Evolutionary conservation across 441 rosid genomes (phyloP).

Genomic region (Breynia disticha): DNA sequence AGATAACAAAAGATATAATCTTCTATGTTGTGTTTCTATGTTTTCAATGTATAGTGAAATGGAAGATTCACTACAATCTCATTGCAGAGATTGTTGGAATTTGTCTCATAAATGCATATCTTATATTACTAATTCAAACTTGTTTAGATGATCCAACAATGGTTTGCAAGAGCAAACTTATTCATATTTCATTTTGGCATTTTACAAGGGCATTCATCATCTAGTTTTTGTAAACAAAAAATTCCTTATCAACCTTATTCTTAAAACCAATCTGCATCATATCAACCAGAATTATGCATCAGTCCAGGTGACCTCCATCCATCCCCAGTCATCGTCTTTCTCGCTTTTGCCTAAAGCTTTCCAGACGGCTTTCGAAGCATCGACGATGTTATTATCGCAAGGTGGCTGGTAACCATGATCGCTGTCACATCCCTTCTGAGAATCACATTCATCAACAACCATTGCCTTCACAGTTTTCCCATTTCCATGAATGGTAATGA

Average conservation of each 20-base stretch:
- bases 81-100: too few relatives aligned
- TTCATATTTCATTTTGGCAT: neutral
- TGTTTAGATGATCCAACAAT: too few relatives aligned
- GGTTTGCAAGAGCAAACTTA: neutral
- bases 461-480: constrained; percentile 10
- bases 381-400: constrained; percentile 11
- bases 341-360: constrained; percentile 15
- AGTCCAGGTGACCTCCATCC: constrained; percentile 13
- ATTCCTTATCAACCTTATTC: neutral
- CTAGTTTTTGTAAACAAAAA: too few relatives aligned
- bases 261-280: neutral
- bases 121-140: too few relatives aligned
- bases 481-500: constrained; percentile 7
- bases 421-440: constrained; percentile 12
- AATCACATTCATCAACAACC: constrained; percentile 16
- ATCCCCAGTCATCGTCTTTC: constrained; percentile 4
- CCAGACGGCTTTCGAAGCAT: constrained; percentile 18
- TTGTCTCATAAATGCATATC: too few relatives aligned
- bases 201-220: too few relatives aligned
- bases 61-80: too few relatives aligned
- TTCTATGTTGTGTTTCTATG: too few relatives aligned
- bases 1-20: too few relatives aligned
- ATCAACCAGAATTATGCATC: constrained; percentile 7
- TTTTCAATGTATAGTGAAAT: too few relatives aligned
- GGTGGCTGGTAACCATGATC: constrained; percentile 14